These are phyloP conservation scores for Fusarium scirpi DNA, from an alignment of 2,329 filamentous ascomycete species.

Conservation along the genomic window DNA sequence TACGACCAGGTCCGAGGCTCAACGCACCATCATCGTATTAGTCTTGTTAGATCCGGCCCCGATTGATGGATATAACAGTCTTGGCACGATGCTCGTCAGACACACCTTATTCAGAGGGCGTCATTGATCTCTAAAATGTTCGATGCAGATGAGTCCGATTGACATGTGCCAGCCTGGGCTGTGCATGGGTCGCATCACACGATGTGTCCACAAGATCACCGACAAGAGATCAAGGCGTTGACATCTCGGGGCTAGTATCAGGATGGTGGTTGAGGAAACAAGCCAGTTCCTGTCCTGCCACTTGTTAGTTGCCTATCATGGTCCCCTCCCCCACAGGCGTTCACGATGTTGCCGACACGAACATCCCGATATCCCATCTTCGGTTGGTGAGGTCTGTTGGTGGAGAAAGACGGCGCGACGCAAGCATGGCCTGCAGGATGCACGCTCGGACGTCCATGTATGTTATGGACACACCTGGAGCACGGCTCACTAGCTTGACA, in stretches of 20 bases:
- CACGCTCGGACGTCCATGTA: slow-evolving; percentile 38
- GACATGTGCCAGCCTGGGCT: slow-evolving; percentile 26
- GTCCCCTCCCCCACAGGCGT: slow-evolving; percentile 39
- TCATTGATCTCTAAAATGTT: slow-evolving; percentile 10
- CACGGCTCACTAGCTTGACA: slow-evolving; percentile 4
- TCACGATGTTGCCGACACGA: slow-evolving; percentile 37
- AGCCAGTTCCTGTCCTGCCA: slow-evolving; percentile 18
- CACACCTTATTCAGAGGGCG: slow-evolving; percentile 6
- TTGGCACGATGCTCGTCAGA: background rate
- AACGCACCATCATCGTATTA: background rate
- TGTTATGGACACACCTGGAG: slow-evolving; percentile 32
- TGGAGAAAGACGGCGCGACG: slow-evolving; percentile 39
- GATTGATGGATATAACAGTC: background rate
- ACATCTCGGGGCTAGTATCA: slow-evolving; percentile 18
- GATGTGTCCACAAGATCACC: slow-evolving; percentile 29
- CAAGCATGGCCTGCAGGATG: slow-evolving; percentile 46
- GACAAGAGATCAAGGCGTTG: slow-evolving; percentile 21
- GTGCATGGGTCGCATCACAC: slow-evolving; percentile 23
- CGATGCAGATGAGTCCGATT: slow-evolving; percentile 9
- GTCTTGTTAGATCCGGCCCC: slow-evolving; percentile 2
- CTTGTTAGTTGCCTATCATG: slow-evolving; percentile 15
- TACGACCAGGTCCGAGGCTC: slow-evolving; percentile 2
- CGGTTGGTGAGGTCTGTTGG: slow-evolving; percentile 28
- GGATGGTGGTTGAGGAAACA: slow-evolving; percentile 12
- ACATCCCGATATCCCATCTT: slow-evolving; percentile 36